These are phyloP conservation scores for Paraphaeosphaeria sporulosa DNA, from an alignment of 2,329 filamentous ascomycete genomes.

Conservation along the genomic window DNA sequence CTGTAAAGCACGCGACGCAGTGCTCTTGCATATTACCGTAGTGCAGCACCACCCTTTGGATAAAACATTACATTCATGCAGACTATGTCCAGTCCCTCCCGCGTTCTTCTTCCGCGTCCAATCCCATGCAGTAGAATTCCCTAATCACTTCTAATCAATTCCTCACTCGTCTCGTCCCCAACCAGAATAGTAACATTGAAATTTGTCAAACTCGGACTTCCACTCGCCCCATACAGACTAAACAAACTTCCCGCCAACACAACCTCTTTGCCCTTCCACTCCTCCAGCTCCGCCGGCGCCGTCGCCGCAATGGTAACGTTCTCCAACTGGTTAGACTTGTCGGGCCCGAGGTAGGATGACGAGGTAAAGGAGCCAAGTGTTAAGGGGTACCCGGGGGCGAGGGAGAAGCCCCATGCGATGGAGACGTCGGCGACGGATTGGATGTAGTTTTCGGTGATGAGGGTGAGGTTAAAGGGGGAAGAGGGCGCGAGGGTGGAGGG, in stretches of 20 bases:
- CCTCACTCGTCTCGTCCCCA: conserved; percentile 25
- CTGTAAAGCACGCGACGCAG: background rate
- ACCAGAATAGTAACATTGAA: conserved; percentile 33
- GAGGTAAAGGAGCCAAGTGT: conserved; percentile 44
- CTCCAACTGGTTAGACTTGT: conserved; percentile 31
- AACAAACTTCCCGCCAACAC: conserved; percentile 32
- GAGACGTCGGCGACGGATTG: conserved; percentile 56
- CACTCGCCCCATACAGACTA: conserved; percentile 37
- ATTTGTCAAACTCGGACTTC: conserved; percentile 15
- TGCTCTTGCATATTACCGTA: background rate
- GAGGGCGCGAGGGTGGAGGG: conserved; percentile 53
- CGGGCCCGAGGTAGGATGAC: conserved; percentile 50
- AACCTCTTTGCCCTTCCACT: conserved; percentile 23
- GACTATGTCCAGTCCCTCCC: too few species aligned
- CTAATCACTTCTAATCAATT: conserved; percentile 17
- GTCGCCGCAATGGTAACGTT: conserved; percentile 33
- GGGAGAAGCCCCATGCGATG: conserved; percentile 53
- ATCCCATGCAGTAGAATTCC: too few species aligned
- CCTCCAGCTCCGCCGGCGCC: conserved; percentile 20
- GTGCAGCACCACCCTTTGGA: background rate
- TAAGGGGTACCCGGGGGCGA: conserved; percentile 29
- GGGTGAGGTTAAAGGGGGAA: conserved; percentile 47
- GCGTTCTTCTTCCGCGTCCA: too few species aligned
- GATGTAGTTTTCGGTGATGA: conserved; percentile 55
- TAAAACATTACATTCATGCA: background rate